phyloP scores from a whole-genome alignment of 2,329 filamentous ascomycete genomes.

The Nannizziopsis arthrosporioides region DNA sequence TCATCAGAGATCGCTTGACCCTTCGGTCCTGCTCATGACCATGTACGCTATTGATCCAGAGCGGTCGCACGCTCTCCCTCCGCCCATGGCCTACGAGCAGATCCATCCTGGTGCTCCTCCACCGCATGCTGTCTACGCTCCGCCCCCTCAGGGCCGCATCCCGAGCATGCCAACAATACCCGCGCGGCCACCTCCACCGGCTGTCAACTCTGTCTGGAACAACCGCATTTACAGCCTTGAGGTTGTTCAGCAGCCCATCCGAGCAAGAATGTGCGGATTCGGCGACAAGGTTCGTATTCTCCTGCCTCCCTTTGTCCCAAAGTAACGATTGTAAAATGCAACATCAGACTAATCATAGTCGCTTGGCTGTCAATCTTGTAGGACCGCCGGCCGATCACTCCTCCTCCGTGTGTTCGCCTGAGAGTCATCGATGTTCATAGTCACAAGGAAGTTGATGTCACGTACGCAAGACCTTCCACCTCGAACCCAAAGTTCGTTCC shows the following conservation, averaged over 20 bases:
- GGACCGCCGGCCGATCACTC: constrained; percentile 92
- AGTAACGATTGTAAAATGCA: background rate
- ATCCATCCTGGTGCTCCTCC: background rate
- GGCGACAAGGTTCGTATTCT: constrained; percentile 68
- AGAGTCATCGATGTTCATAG: constrained; percentile 64
- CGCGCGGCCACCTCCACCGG: constrained; percentile 24
- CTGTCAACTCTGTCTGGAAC: constrained; percentile 32
- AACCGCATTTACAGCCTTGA: constrained; percentile 49
- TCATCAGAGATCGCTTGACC: no score
- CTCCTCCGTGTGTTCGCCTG: constrained; percentile 80
- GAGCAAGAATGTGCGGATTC: constrained; percentile 97
- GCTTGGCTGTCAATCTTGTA: constrained; percentile 28
- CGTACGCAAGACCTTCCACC: constrained; percentile 42
- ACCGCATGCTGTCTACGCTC: constrained; percentile 13
- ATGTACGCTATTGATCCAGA: no score
- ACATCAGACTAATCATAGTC: background rate
- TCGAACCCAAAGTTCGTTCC: constrained; percentile 40
- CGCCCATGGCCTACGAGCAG: background rate
- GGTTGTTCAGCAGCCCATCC: constrained; percentile 80
- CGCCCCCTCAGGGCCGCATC: constrained; percentile 20
- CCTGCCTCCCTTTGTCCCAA: background rate
- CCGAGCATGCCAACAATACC: constrained; percentile 22
- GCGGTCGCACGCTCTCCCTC: background rate
- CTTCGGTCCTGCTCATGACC: no score
- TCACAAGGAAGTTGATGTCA: constrained; percentile 70